These are phyloP conservation scores for Ilyonectria destructans DNA, from an alignment of 2,329 filamentous ascomycete genomes.

Conservation along the genomic window DNA sequence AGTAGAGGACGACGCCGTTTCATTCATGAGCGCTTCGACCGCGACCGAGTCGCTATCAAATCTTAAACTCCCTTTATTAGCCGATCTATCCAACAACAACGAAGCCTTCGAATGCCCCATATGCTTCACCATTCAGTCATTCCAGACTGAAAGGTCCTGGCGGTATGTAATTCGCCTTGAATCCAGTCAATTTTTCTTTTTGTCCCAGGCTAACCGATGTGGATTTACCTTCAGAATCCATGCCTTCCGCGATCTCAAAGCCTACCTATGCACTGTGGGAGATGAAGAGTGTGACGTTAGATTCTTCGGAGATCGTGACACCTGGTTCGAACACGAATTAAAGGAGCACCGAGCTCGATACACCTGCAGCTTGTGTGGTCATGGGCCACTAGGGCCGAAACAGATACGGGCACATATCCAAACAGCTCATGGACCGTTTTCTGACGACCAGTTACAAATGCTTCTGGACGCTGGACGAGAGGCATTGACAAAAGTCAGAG, in stretches of 20 bases:
- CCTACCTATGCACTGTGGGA: slow-evolving; percentile 24
- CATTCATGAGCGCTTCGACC: slow-evolving; percentile 9
- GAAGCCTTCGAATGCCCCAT: slow-evolving; percentile 35
- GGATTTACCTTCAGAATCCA: slow-evolving; percentile 6
- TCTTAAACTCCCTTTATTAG: slow-evolving; percentile 16
- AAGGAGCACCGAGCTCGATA: slow-evolving; percentile 8
- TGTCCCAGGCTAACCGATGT: background rate
- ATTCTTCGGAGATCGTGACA: slow-evolving; percentile 3
- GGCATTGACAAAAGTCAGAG: background rate
- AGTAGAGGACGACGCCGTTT: slow-evolving; percentile 17
- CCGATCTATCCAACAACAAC: slow-evolving; percentile 6
- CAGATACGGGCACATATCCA: background rate
- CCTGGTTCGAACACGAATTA: slow-evolving; percentile 14
- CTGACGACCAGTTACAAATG: background rate
- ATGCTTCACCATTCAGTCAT: slow-evolving; percentile 35
- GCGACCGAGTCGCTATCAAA: background rate
- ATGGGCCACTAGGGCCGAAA: background rate
- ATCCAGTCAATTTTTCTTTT: background rate
- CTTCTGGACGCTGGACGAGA: slow-evolving; percentile 7
- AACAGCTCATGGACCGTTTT: slow-evolving; percentile 4
- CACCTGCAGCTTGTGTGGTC: slow-evolving; percentile 5
- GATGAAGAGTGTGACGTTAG: background rate
- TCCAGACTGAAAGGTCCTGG: slow-evolving; percentile 29
- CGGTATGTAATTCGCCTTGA: slow-evolving; percentile 4
- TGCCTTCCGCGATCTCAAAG: slow-evolving; percentile 27